A percentile compares a stretch with the other conserved stretches of the same genome.
These are phyloP conservation scores for Cercospora sp. DNA, from an alignment of 2,329 filamentous ascomycete species.

Conservation along the genomic window DNA sequence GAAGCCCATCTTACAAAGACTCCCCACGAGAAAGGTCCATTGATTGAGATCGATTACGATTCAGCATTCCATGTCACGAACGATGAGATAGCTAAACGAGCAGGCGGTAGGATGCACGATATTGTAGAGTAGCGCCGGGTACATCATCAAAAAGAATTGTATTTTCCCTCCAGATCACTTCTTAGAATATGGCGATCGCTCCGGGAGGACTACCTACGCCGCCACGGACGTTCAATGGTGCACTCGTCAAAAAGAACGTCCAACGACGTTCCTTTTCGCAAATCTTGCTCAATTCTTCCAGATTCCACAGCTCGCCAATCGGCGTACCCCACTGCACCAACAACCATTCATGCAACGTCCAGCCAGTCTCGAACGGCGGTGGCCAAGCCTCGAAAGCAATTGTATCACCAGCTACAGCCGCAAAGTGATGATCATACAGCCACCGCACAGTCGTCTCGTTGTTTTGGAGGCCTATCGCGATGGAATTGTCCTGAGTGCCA, in stretches of 20 bases:
- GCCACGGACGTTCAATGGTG: conserved; percentile 48
- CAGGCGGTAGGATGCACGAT: background rate
- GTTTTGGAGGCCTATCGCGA: conserved; percentile 8
- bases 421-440: conserved; percentile 19
- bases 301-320: conserved; percentile 54
- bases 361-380: conserved; percentile 34
- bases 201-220: conserved; percentile 43
- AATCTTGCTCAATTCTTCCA: conserved; percentile 47
- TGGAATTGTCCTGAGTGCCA: conserved; percentile 5
- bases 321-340: conserved; percentile 53
- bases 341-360: conserved; percentile 49
- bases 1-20: background rate
- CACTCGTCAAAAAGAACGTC: conserved; percentile 52
- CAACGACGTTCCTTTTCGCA: conserved; percentile 45
- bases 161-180: background rate
- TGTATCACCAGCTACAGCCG: conserved; percentile 22
- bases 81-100: background rate
- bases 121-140: background rate
- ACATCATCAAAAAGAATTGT: background rate
- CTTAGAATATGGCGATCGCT: conserved; percentile 40
- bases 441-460: conserved; percentile 15
- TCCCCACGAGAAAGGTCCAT: background rate
- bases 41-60: background rate
- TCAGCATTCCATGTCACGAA: background rate
- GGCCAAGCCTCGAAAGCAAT: conserved; percentile 38